Evolutionary conservation across 768 basidiomycete genomes (phyloP), one percentile per base, ranked within the genome.

Genomic region (Calvatia gigantea): DNA sequence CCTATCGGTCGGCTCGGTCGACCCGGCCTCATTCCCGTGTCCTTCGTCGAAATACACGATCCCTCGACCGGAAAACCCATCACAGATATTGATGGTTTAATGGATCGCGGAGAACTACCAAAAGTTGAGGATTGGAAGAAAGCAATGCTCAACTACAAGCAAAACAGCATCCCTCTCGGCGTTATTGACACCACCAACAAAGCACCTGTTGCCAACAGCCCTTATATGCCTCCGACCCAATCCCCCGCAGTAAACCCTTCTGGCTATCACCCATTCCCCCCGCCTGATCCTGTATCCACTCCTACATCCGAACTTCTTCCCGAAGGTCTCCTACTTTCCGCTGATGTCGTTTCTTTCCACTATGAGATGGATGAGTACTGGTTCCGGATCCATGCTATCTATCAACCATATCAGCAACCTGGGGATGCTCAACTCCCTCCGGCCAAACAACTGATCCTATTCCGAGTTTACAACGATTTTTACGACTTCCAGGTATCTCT

Each of bases 81-180:
- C 61, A 73, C 78, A 14, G 89, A 97, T 60, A 78, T 95, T 4
- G 78, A 82, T 23, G 75, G 78, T 6, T 81, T 97, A 54, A 93
- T 98, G 70, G 89, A 94, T 63, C 80, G 82, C 12, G 94, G 94
- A 17, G 88, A 87, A 57, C 80, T 99, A 17, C 97, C 97, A 23
- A 88, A 85, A 60, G 95, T 99, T n/a, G 97, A 99, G 68, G 95
- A 98, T 58, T 99, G 97, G 97, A 98, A 98, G 70, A 86, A 87
- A 63, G 89, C 92, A 19, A 91, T 98, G 80, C 81, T 94, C 54
- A 88, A 80, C 62, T 99, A 99, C 77, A 98, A 98, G 71, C 91
- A 94, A 61, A 93, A 87, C 69, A 93, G 91, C 68, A 99, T 99
- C 67, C 82, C 95, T 5, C 81, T 99, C 15, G 97, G 97, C 39